These are phyloP conservation scores for Ophiosphaerella narmari DNA, from an alignment of 2,329 filamentous ascomycete genomes.

Conservation along the genomic window DNA sequence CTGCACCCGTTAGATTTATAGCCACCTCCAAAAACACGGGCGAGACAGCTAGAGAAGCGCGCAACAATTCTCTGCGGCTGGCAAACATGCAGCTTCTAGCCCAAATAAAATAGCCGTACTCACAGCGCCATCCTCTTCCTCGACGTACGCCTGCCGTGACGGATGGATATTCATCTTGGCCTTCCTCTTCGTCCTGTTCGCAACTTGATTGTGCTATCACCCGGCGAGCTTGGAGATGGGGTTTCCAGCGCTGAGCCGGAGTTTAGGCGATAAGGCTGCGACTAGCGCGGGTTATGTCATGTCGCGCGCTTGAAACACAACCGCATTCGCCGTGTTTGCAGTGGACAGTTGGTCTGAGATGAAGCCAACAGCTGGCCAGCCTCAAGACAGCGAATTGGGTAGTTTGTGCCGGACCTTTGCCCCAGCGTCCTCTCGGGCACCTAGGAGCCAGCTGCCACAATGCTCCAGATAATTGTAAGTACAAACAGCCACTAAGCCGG, in stretches of 20 bases:
- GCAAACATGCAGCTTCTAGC: too few relatives aligned
- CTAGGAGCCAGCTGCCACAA: constrained; percentile 3
- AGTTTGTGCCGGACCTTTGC: neutral
- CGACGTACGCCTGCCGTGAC: constrained; percentile 88
- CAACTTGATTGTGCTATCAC: constrained; percentile 7
- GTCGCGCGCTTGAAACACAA: constrained; percentile 18
- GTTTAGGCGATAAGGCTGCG: constrained; percentile 36
- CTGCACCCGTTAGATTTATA: constrained; percentile 38
- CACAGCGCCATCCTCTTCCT: constrained; percentile 76
- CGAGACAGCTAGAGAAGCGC: too few relatives aligned
- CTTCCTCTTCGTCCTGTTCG: constrained; percentile 14
- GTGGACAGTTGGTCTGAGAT: constrained; percentile 2
- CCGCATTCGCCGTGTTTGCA: constrained; percentile 14
- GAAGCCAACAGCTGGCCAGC: constrained; percentile 16
- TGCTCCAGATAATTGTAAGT: constrained; percentile 31
- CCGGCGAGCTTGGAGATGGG: constrained; percentile 22
- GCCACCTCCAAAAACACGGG: neutral
- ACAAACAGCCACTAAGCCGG: constrained; percentile 26
- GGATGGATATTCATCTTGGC: constrained; percentile 71
- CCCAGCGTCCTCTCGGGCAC: neutral
- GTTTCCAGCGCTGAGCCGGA: constrained; percentile 19
- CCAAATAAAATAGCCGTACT: constrained; percentile 33
- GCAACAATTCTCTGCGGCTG: too few relatives aligned
- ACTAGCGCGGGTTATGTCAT: constrained; percentile 35
- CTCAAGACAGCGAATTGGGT: neutral